Percentiles rank a stretch among this genome's conserved stretches.
Conservation (phyloP, 2,329 filamentous ascomycete genomes). For the Trichophyton rubrum region DNA sequence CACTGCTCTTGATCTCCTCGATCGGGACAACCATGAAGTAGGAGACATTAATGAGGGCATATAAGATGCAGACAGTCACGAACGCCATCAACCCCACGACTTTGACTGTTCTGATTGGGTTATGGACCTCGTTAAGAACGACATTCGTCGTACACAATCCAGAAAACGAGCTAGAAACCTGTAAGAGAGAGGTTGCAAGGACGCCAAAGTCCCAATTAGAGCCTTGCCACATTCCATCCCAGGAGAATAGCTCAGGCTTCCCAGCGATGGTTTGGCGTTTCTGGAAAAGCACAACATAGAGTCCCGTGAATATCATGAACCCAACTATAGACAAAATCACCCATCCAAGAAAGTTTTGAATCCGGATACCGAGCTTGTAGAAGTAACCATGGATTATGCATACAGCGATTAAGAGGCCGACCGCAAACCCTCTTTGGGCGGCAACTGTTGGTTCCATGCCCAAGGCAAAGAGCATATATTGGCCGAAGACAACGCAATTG, state of each 20-base stretch:
- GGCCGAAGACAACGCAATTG: slow-evolving; percentile 58
- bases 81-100: slow-evolving; percentile 50
- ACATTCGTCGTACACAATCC: slow-evolving; percentile 56
- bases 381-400: slow-evolving; percentile 49
- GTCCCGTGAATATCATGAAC: slow-evolving; percentile 49
- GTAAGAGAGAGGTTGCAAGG: slow-evolving; percentile 50
- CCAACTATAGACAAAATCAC: slow-evolving; percentile 48
- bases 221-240: slow-evolving; percentile 43
- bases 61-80: slow-evolving; percentile 49
- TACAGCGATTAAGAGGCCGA: slow-evolving; percentile 44
- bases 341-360: slow-evolving; percentile 52
- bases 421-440: slow-evolving; percentile 44
- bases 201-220: slow-evolving; percentile 58
- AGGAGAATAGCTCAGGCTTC: not conserved
- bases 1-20: slow-evolving; percentile 53
- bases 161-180: slow-evolving; percentile 53
- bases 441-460: slow-evolving; percentile 40
- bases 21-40: slow-evolving; percentile 54
- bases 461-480: slow-evolving; percentile 51
- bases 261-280: not conserved
- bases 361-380: slow-evolving; percentile 43
- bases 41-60: slow-evolving; percentile 53
- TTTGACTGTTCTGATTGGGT: slow-evolving; percentile 53
- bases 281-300: slow-evolving; percentile 45
- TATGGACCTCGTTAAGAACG: slow-evolving; percentile 57